Conservation (phyloP, 2,329 filamentous ascomycete species). For the Coniochaeta prunicola region DNA sequence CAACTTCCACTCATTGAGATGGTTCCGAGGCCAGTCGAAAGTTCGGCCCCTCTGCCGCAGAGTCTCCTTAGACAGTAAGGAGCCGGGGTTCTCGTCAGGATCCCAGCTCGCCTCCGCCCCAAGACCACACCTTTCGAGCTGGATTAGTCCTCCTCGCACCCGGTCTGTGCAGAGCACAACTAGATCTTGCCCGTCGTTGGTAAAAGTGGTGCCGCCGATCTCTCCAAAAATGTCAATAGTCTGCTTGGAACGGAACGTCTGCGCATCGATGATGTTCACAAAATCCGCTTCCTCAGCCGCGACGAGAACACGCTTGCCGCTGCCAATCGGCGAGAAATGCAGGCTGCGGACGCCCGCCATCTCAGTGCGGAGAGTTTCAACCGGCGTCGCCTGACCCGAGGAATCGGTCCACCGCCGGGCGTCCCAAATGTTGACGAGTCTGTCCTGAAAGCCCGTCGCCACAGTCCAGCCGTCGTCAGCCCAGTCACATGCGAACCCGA, state of each 20-base stretch:
- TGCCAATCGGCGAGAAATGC: constrained; percentile 64
- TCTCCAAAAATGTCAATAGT: constrained; percentile 69
- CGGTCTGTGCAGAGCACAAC: constrained; percentile 60
- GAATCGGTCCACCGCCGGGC: constrained; percentile 59
- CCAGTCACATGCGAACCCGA: constrained; percentile 73
- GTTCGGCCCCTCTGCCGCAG: constrained; percentile 6
- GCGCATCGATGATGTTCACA: constrained; percentile 62
- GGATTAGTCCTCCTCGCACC: constrained; percentile 58
- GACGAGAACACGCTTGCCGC: constrained; percentile 59
- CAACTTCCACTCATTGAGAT: constrained; percentile 13
- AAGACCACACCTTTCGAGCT: constrained; percentile 45
- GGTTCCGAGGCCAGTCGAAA: constrained; percentile 18
- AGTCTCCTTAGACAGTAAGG: constrained; percentile 4
- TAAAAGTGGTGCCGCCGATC: constrained; percentile 60
- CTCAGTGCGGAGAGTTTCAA: constrained; percentile 52
- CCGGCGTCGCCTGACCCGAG: constrained; percentile 36
- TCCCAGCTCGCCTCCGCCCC: constrained; percentile 25
- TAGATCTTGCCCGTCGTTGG: constrained; percentile 61
- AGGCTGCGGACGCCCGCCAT: constrained; percentile 64
- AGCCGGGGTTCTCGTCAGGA: constrained; percentile 7
- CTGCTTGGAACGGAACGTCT: constrained; percentile 58
- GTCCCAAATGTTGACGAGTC: constrained; percentile 67
- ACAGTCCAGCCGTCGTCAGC: constrained; percentile 69
- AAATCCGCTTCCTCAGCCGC: constrained; percentile 71
- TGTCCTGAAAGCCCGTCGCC: constrained; percentile 73